phyloP scores from a whole-genome alignment of 768 basidiomycete genomes.

The Lentinula aciculospora region DNA sequence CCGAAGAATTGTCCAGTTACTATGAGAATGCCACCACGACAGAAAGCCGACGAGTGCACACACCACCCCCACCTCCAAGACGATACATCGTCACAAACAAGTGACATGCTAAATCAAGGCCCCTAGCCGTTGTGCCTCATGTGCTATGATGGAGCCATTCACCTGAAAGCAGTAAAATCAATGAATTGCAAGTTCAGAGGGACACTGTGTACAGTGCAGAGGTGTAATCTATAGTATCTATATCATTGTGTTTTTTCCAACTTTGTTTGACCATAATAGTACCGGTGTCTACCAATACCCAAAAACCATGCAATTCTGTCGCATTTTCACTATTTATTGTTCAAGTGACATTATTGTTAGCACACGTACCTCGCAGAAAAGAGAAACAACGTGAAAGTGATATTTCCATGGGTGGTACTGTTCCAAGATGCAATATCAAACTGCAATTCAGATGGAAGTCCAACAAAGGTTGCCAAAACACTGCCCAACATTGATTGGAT shows the following conservation, averaged over 20 bases:
- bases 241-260: background rate
- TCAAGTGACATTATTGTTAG: too few relatives aligned
- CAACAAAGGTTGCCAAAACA: slow-evolving; percentile 48
- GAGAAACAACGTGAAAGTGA: slow-evolving; percentile 55
- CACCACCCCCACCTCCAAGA: slow-evolving; percentile 18
- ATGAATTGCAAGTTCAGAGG: too few relatives aligned
- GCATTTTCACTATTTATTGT: background rate
- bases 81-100: slow-evolving; percentile 28
- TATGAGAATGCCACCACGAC: slow-evolving; percentile 22
- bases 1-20: slow-evolving; percentile 26
- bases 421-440: slow-evolving; percentile 57
- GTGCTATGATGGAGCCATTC: too few relatives aligned
- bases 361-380: slow-evolving; percentile 50
- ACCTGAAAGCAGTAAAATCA: too few relatives aligned
- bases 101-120: slow-evolving; percentile 10
- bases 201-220: background rate
- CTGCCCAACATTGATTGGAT: slow-evolving; percentile 26
- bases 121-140: too few relatives aligned
- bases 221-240: background rate
- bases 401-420: slow-evolving; percentile 70
- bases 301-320: slow-evolving; percentile 52
- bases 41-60: slow-evolving; percentile 14
- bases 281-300: slow-evolving; percentile 42
- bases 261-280: slow-evolving; percentile 27
- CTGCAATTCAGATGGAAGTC: slow-evolving; percentile 51